These are phyloP conservation scores for Apiotrichum domesticum DNA, from an alignment of 1,284 basidiomycete species.

Conservation along the genomic window DNA sequence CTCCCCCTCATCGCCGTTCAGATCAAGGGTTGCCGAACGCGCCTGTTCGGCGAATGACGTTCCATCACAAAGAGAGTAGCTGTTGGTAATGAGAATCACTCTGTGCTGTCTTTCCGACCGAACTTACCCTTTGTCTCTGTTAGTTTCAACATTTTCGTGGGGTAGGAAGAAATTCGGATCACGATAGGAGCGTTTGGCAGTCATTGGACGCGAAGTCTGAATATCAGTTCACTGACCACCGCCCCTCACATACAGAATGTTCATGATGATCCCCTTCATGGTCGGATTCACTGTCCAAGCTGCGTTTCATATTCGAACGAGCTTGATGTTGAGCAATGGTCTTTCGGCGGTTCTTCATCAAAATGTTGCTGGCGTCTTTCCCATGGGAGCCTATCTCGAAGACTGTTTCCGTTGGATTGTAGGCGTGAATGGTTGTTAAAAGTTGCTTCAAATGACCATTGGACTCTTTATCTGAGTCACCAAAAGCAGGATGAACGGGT, in stretches of 20 bases:
- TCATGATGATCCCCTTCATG: background rate
- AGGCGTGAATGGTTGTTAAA: constrained; percentile 69
- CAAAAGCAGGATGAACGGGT: constrained; percentile 7
- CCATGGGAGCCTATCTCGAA: constrained; percentile 81
- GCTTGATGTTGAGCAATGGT: constrained; percentile 4
- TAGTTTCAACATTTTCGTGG: constrained; percentile 77
- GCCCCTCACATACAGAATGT: background rate
- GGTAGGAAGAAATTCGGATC: constrained; percentile 89
- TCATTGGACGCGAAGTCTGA: background rate
- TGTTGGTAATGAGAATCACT: constrained; percentile 32
- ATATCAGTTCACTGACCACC: background rate
- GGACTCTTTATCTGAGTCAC: background rate
- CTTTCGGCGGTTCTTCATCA: constrained; percentile 80
- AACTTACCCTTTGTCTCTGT: constrained; percentile 79
- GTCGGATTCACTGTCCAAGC: background rate
- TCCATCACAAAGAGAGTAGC: constrained; percentile 79
- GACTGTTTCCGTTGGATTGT: constrained; percentile 83
- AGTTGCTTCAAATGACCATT: constrained; percentile 42
- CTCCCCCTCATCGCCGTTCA: constrained; percentile 70
- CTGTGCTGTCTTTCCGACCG: background rate
- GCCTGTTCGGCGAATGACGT: constrained; percentile 81
- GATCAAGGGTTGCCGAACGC: constrained; percentile 69
- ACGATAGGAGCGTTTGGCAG: constrained; percentile 51
- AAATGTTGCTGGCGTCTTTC: constrained; percentile 57
- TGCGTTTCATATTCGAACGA: background rate